Percentiles rank a stretch among this genome's conserved stretches.
These are phyloP conservation scores for Ophiostoma sp. DNA, from an alignment of 2,329 filamentous ascomycete genomes.

Conservation along the genomic window DNA sequence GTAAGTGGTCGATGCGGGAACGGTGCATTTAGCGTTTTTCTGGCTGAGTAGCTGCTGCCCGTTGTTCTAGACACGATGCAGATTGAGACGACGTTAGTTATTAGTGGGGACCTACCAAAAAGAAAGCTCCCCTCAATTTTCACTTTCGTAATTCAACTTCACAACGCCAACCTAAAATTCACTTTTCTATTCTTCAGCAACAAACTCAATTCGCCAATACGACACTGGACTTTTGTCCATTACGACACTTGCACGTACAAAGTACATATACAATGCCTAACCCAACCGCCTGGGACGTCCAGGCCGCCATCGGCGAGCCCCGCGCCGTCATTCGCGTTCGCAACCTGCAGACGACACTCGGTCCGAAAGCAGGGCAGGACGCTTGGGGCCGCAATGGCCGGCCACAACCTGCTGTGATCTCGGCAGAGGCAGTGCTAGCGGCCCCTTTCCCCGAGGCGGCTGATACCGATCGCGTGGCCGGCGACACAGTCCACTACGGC, in stretches of 20 bases:
- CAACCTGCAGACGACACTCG: slow-evolving; percentile 60
- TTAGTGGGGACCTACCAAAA: neutral
- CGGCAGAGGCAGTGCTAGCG: slow-evolving; percentile 58
- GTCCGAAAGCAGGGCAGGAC: slow-evolving; percentile 48
- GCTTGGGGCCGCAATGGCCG: slow-evolving; percentile 65
- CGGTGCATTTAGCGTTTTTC: slow-evolving; percentile 7
- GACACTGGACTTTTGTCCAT: too few species aligned
- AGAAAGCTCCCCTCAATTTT: neutral
- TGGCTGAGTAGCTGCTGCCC: neutral
- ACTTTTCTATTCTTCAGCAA: neutral
- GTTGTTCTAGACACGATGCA: neutral
- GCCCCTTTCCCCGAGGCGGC: slow-evolving; percentile 56
- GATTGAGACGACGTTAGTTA: neutral
- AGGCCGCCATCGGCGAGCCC: slow-evolving; percentile 46
- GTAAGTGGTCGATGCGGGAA: neutral
- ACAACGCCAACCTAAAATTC: neutral
- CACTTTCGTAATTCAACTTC: neutral
- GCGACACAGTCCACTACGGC: slow-evolving; percentile 77
- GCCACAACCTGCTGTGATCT: slow-evolving; percentile 63
- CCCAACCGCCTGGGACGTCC: slow-evolving; percentile 42
- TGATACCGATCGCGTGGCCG: slow-evolving; percentile 61
- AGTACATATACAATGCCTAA: slow-evolving; percentile 34
- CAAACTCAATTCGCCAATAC: neutral
- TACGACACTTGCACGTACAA: too few species aligned
- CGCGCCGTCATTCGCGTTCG: slow-evolving; percentile 58